Percentiles rank a stretch among this genome's conserved stretches.
Evolutionary conservation across 108 stramenopile genomes (phyloP).

Genomic region (Cyclotella sp.): DNA sequence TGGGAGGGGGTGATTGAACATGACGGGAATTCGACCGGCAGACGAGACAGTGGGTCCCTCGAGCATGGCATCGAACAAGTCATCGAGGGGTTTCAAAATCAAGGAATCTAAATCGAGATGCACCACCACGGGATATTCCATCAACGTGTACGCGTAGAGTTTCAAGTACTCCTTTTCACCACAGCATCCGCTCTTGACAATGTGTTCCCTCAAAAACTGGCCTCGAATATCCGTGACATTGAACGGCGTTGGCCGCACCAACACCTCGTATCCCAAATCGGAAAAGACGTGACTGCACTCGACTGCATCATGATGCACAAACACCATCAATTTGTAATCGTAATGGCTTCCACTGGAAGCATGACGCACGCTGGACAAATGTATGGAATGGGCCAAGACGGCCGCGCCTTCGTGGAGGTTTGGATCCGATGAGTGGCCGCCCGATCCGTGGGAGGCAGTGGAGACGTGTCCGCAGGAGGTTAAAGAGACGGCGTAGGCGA

Average conservation of each 20-base stretch:
- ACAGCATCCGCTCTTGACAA: conserved; percentile 92
- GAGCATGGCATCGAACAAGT: conserved; percentile 77
- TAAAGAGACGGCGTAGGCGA: conserved; percentile 85
- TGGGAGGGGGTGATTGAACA: conserved; percentile 36
- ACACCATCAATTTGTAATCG: conserved; percentile 77
- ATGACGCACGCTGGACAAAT: conserved; percentile 59
- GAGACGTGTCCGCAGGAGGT: conserved; percentile 70
- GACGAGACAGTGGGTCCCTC: conserved; percentile 30
- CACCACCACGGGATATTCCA: conserved; percentile 75
- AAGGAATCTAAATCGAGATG: conserved; percentile 79
- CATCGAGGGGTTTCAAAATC: conserved; percentile 74
- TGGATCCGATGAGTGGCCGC: conserved; percentile 51
- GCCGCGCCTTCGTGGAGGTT: conserved; percentile 77
- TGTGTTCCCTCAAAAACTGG: conserved; percentile 70
- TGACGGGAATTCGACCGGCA: conserved; percentile 29
- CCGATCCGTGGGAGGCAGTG: conserved; percentile 20
- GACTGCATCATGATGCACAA: conserved; percentile 77
- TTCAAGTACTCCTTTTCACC: conserved; percentile 94
- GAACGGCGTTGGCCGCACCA: conserved; percentile 73
- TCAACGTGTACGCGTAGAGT: conserved; percentile 81
- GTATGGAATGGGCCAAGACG: conserved; percentile 77
- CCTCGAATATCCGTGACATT: conserved; percentile 82
- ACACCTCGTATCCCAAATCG: conserved; percentile 65
- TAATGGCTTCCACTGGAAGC: conserved; percentile 48
- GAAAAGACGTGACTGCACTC: conserved; percentile 58